Evolutionary conservation across 345 rosid genomes (phyloP), one percentile per base, ranked within the genome.

Genomic region (Zanthoxylum bungeanum): DNA sequence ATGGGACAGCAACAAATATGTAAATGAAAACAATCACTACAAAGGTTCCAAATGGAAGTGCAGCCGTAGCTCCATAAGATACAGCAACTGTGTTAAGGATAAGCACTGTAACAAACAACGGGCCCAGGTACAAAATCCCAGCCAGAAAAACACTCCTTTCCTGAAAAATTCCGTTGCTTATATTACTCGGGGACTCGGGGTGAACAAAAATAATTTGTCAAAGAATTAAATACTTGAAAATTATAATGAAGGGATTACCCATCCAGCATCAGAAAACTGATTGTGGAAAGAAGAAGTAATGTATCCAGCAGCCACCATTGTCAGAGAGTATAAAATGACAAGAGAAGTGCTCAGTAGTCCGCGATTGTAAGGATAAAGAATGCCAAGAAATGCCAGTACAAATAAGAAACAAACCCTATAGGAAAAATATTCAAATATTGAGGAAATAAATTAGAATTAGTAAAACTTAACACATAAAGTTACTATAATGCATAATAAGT

Each of bases 21-120:
- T 78, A 81, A 33, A 89, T 68, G 69, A 88, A 80, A 49, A 88
- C 72, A 74, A 89, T 84, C 75, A 83, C 82, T 60, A 87, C 19
- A 71, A 88, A 78, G 73, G 96, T 89, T 80, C 97, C 86, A 62
- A 88, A 86, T 33, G 97, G 98, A 80, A 91, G 85, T 34, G 97
- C 91, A 69, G 88, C 82, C 2, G 93, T 93, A 72, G 88, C 85
- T 21, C 93, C 89, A 67, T 89, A 89, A 70, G 86, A 79, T 69
- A 80, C 70, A 64, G 98, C 87, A 72, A 89, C 77, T 44, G 79
- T 83, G 73, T 93, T 91, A 70, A 93, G 86, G 72, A 82, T 53
- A 30, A 78, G 86, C 33, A 77, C 57, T 36, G 83, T 76, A 57
- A 77, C 79, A 70, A 86, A 77, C 44, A 83, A 68, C 64, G 98